These are phyloP conservation scores for Penicillium sp. DNA, from an alignment of 2,329 filamentous ascomycete species.

Conservation along the genomic window DNA sequence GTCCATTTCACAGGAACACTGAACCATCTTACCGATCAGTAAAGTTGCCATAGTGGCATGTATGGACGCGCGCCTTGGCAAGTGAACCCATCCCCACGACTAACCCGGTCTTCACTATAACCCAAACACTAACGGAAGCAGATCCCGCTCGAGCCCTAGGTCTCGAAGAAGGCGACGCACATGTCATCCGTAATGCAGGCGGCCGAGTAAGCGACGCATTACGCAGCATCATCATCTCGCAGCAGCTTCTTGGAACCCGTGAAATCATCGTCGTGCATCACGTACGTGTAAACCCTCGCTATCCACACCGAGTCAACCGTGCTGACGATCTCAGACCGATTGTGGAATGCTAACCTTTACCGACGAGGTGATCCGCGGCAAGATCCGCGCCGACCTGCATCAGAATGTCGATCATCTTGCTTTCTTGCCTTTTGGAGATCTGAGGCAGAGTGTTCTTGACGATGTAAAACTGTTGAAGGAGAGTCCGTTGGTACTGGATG, in stretches of 20 bases:
- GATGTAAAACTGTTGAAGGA: slow-evolving; percentile 64
- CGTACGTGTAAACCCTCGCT: slow-evolving; percentile 15
- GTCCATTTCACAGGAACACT: neutral
- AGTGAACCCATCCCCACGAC: neutral
- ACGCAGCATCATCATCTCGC: slow-evolving; percentile 72
- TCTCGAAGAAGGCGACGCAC: slow-evolving; percentile 71
- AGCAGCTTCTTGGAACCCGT: slow-evolving; percentile 73
- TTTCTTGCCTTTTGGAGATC: slow-evolving; percentile 64
- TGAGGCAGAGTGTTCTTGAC: slow-evolving; percentile 59
- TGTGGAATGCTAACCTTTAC: slow-evolving; percentile 69
- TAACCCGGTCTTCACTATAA: neutral
- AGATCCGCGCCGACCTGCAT: slow-evolving; percentile 54
- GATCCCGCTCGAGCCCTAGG: slow-evolving; percentile 68
- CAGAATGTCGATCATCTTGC: slow-evolving; percentile 51
- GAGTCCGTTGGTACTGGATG: slow-evolving; percentile 59
- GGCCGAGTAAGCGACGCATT: slow-evolving; percentile 67
- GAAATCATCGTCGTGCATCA: slow-evolving; percentile 66
- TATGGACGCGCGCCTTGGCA: slow-evolving; percentile 68
- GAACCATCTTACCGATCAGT: slow-evolving; percentile 7
- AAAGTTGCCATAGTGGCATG: slow-evolving; percentile 61
- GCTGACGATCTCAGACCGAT: slow-evolving; percentile 48
- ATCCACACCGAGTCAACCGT: neutral
- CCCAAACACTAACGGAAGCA: slow-evolving; percentile 25
- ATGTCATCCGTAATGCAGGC: slow-evolving; percentile 74
- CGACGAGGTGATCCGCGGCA: slow-evolving; percentile 61